Evolutionary conservation across 139 green algal genomes (phyloP).

Genomic region (Chlamydomonas incerta): DNA sequence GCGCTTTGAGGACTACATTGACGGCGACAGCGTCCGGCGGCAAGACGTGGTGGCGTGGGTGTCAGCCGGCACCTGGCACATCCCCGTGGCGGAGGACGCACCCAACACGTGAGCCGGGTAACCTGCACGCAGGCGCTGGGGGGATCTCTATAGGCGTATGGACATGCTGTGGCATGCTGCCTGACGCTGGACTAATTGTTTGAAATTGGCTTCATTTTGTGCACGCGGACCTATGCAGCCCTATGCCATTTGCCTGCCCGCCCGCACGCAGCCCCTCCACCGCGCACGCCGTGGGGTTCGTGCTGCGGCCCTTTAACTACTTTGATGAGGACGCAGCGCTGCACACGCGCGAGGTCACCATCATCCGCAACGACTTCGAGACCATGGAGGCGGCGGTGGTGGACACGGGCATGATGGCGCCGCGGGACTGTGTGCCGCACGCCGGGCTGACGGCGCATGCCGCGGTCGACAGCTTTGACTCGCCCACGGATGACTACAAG

Average conservation of each 20-base stretch:
- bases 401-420: background rate
- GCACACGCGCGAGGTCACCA: background rate
- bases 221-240: no score
- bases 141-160: background rate
- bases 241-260: no score
- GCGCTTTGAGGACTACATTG: background rate
- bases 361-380: background rate
- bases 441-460: no score
- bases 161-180: background rate
- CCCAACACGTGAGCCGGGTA: background rate
- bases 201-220: background rate
- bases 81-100: slow-evolving; percentile 45
- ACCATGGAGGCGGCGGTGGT: no score
- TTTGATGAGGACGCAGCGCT: background rate
- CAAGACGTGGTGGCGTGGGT: slow-evolving; percentile 50
- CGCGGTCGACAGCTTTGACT: no score
- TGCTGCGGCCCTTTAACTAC: slow-evolving; percentile 36
- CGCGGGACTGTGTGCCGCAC: no score
- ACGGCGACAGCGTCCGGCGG: slow-evolving; percentile 27
- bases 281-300: background rate
- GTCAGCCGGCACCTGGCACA: slow-evolving; percentile 39
- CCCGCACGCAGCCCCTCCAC: background rate
- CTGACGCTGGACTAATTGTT: background rate
- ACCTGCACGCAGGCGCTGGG: no score
- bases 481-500: no score